These are phyloP conservation scores for Astrocystis sublimbata DNA, from an alignment of 495 filamentous ascomycete species.

Conservation along the genomic window DNA sequence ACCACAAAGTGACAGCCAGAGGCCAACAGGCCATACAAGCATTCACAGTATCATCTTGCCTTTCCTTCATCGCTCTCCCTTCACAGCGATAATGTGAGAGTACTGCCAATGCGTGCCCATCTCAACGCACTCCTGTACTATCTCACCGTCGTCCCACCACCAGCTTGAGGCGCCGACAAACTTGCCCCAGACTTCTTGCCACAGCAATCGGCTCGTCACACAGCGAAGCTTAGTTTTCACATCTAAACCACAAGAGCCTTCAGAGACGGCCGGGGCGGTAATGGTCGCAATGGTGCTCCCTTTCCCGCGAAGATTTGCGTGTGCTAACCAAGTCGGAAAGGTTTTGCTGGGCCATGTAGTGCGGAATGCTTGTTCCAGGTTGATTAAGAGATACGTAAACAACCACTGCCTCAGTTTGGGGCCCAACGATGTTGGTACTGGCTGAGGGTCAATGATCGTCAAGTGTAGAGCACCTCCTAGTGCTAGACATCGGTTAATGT, in stretches of 20 bases:
- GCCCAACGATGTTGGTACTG: slow-evolving; percentile 43
- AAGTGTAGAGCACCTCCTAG: slow-evolving; percentile 44
- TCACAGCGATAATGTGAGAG: slow-evolving; percentile 47
- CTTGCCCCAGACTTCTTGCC: slow-evolving; percentile 49
- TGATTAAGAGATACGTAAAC: slow-evolving; percentile 47
- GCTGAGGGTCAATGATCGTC: slow-evolving; percentile 49
- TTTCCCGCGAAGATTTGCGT: slow-evolving; percentile 37
- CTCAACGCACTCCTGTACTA: slow-evolving; percentile 47
- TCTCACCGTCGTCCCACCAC: slow-evolving; percentile 55
- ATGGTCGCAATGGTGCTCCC: slow-evolving; percentile 38
- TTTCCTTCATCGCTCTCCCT: slow-evolving; percentile 21
- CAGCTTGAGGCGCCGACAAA: slow-evolving; percentile 45
- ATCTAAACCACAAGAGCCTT: slow-evolving; percentile 16
- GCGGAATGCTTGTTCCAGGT: slow-evolving; percentile 46
- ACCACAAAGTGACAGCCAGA: not conserved
- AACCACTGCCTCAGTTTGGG: slow-evolving; percentile 50
- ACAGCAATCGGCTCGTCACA: slow-evolving; percentile 42
- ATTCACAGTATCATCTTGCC: not conserved
- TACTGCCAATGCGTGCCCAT: slow-evolving; percentile 52
- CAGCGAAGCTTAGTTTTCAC: slow-evolving; percentile 38
- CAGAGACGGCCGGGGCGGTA: slow-evolving; percentile 36
- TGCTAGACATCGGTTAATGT: slow-evolving; percentile 40
- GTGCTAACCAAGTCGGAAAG: slow-evolving; percentile 46
- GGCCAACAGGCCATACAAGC: not conserved
- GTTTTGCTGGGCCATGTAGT: slow-evolving; percentile 45